phyloP scores from a whole-genome alignment of 306 rosid species.

The Leucaena leucocephala region DNA sequence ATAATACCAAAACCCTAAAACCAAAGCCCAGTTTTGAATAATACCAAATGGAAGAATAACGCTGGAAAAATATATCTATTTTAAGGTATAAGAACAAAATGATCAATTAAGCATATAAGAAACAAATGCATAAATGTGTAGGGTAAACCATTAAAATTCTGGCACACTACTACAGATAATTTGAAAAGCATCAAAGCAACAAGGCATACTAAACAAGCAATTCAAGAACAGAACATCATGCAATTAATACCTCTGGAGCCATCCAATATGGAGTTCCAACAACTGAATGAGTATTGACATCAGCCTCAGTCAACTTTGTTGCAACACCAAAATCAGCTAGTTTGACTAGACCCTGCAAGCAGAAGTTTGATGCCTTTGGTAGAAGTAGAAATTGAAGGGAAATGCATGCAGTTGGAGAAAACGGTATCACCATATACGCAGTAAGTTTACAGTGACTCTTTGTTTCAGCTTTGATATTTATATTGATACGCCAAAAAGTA shows the following conservation, averaged over 20 bases:
- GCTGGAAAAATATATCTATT: not conserved
- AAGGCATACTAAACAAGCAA: not conserved
- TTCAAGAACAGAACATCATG: conserved; percentile 25
- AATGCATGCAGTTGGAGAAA: not conserved
- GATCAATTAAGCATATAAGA: not conserved
- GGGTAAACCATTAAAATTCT: not conserved
- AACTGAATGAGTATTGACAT: conserved; percentile 98
- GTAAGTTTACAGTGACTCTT: not conserved
- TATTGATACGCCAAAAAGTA: not conserved
- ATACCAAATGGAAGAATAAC: not conserved
- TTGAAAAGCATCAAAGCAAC: not conserved
- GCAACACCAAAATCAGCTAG: conserved; percentile 99
- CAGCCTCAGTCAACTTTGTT: conserved; percentile 95
- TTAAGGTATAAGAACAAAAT: not conserved
- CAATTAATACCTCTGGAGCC: conserved; percentile 92
- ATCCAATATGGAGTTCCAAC: conserved; percentile 99
- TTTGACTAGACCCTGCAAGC: conserved; percentile 95
- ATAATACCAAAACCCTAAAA: too few species aligned
- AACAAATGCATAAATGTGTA: conserved; percentile 4
- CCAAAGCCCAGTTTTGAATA: not conserved
- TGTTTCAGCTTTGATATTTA: not conserved
- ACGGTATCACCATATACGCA: not conserved
- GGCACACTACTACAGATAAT: not conserved
- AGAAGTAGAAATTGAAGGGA: conserved; percentile 1
- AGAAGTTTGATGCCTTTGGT: conserved; percentile 6